Conservation (phyloP, 768 basidiomycete species). For the Leccinellum albellum region DNA sequence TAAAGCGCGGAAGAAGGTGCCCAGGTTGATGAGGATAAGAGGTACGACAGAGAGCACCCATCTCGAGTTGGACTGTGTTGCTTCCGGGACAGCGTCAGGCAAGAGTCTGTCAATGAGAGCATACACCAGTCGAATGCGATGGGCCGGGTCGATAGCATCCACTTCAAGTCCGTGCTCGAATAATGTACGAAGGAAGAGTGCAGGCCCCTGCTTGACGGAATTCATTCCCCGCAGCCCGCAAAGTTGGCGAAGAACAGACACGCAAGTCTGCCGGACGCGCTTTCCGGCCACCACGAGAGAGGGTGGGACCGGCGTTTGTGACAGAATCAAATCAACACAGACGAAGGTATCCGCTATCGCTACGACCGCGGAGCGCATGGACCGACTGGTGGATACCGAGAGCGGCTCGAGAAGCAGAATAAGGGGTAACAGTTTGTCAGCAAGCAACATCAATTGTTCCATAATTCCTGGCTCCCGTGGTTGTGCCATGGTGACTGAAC, state of each 20-base stretch:
- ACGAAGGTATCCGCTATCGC: conserved; percentile 53
- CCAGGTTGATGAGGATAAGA: conserved; percentile 50
- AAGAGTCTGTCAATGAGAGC: conserved; percentile 56
- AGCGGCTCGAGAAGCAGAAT: conserved; percentile 42
- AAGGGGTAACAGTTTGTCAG: conserved; percentile 52
- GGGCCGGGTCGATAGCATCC: conserved; percentile 50
- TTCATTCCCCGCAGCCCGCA: conserved; percentile 28
- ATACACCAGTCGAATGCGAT: conserved; percentile 53
- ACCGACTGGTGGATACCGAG: conserved; percentile 50
- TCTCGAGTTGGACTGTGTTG: conserved; percentile 31
- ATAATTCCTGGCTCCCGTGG: conserved; percentile 39
- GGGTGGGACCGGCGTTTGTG: conserved; percentile 34
- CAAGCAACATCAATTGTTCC: conserved; percentile 54
- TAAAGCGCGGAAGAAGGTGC: conserved; percentile 51
- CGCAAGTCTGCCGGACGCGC: conserved; percentile 48
- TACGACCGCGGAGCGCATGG: conserved; percentile 41
- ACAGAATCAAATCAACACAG: conserved; percentile 46
- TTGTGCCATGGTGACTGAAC: conserved; percentile 38
- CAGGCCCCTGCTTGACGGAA: conserved; percentile 37
- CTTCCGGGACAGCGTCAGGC: conserved; percentile 32
- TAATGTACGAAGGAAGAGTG: conserved; percentile 53
- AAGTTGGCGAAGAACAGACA: conserved; percentile 45
- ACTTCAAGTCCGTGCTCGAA: conserved; percentile 44
- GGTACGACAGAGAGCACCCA: conserved; percentile 60
- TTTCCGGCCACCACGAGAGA: conserved; percentile 24